Percentiles rank a stretch among this genome's conserved stretches.
Conservation (phyloP, 2,329 filamentous ascomycete genomes). For the Tolypocladium endophyticum region DNA sequence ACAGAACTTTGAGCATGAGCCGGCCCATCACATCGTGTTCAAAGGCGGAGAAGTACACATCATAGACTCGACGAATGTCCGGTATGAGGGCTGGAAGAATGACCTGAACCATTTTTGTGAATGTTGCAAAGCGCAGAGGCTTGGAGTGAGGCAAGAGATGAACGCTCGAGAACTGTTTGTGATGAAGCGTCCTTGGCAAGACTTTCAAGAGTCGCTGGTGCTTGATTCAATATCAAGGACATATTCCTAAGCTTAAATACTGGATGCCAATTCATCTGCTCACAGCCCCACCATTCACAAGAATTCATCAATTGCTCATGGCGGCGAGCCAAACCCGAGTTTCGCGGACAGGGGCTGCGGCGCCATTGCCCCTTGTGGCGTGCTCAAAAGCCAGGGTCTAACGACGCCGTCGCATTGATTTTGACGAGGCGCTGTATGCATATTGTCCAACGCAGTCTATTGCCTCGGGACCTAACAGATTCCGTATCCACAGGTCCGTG, state of each 20-base stretch:
- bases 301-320: background rate
- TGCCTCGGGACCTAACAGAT: too few species aligned
- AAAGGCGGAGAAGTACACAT: conserved; percentile 36
- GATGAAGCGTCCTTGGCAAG: background rate
- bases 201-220: background rate
- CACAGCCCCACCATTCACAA: background rate
- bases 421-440: too few species aligned
- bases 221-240: background rate
- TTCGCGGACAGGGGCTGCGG: background rate
- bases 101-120: conserved; percentile 23
- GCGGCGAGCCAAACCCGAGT: background rate
- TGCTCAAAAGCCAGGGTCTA: background rate
- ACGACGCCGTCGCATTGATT: background rate
- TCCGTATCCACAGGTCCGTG: background rate
- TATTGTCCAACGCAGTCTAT: too few species aligned
- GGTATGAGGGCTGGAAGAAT: conserved; percentile 34
- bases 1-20: conserved; percentile 30
- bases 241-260: background rate
- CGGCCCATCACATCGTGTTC: conserved; percentile 24
- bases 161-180: background rate
- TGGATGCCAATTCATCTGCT: background rate
- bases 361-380: background rate
- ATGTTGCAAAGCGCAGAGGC: background rate
- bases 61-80: conserved; percentile 34
- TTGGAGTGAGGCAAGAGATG: background rate